phyloP scores from a whole-genome alignment of 2,329 filamentous ascomycete genomes.

The Blastomyces silverae region DNA sequence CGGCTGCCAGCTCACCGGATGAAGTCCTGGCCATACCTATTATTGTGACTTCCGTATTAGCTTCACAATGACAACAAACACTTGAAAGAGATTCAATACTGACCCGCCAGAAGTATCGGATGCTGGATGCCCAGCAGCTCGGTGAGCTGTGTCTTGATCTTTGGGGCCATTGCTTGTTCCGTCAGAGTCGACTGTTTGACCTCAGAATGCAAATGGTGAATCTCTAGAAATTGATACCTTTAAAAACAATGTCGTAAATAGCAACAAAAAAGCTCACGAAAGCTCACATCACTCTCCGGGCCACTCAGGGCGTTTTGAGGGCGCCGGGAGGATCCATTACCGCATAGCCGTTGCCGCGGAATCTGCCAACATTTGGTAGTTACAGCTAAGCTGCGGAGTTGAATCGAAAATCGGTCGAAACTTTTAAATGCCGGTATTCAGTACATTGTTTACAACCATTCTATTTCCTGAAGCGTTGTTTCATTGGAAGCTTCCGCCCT shows the following conservation, averaged over 20 bases:
- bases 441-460: no score
- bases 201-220: slow-evolving; percentile 27
- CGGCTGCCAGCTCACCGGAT: slow-evolving; percentile 68
- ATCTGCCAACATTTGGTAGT: background rate
- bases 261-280: background rate
- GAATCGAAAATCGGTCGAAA: no score
- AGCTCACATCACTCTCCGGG: background rate
- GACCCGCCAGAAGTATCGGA: slow-evolving; percentile 85
- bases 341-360: background rate
- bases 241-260: background rate
- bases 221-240: background rate
- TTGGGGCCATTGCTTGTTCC: slow-evolving; percentile 43
- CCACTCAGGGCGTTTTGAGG: background rate
- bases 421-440: no score
- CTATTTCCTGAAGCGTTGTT: no score
- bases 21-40: slow-evolving; percentile 86
- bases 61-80: slow-evolving; percentile 42
- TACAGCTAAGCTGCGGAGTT: background rate
- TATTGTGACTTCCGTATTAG: slow-evolving; percentile 68
- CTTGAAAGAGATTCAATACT: slow-evolving; percentile 57
- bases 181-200: slow-evolving; percentile 23
- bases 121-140: slow-evolving; percentile 73
- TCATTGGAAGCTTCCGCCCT: background rate
- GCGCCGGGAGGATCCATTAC: background rate
- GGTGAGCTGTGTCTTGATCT: slow-evolving; percentile 71